phyloP scores from a whole-genome alignment of 2,329 filamentous ascomycete genomes.

The Pseudohalonectria lignicola region DNA sequence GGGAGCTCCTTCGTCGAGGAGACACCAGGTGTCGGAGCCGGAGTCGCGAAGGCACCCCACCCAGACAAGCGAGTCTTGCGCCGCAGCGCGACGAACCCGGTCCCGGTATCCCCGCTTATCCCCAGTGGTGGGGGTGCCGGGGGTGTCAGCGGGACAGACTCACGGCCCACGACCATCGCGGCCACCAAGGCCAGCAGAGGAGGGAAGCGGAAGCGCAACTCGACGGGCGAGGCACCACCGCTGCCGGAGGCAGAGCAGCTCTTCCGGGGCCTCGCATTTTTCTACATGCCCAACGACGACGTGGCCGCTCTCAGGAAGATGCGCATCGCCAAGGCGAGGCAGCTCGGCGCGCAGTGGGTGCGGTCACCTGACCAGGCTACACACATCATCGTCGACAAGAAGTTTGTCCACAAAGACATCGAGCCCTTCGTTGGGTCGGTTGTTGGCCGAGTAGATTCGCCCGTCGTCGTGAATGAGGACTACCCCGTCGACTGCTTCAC shows the following conservation, averaged over 20 bases:
- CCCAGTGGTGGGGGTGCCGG: background rate
- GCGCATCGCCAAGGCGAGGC: slow-evolving; percentile 63
- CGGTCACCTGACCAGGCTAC: slow-evolving; percentile 50
- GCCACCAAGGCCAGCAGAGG: too few species aligned
- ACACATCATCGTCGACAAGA: slow-evolving; percentile 70
- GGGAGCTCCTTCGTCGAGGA: slow-evolving; percentile 18
- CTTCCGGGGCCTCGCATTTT: slow-evolving; percentile 52
- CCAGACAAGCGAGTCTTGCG: slow-evolving; percentile 10
- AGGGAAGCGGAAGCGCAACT: slow-evolving; percentile 32
- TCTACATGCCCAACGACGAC: slow-evolving; percentile 75
- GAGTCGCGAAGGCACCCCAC: background rate
- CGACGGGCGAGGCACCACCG: slow-evolving; percentile 15
- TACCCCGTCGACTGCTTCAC: slow-evolving; percentile 61
- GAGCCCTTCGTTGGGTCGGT: slow-evolving; percentile 37
- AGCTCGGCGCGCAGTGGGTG: slow-evolving; percentile 66
- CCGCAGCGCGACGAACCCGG: slow-evolving; percentile 20
- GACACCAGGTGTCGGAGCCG: slow-evolving; percentile 12
- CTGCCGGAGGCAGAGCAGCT: slow-evolving; percentile 43
- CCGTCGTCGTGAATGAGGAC: slow-evolving; percentile 52
- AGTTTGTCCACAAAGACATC: slow-evolving; percentile 53
- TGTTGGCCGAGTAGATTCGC: slow-evolving; percentile 12
- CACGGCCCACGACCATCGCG: slow-evolving; percentile 7
- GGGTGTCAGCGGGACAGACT: background rate
- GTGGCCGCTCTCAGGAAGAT: slow-evolving; percentile 53
- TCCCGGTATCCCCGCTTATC: slow-evolving; percentile 7